Evolutionary conservation across 2,329 filamentous ascomycete genomes (phyloP).

Genomic region (Curvularia sp.): DNA sequence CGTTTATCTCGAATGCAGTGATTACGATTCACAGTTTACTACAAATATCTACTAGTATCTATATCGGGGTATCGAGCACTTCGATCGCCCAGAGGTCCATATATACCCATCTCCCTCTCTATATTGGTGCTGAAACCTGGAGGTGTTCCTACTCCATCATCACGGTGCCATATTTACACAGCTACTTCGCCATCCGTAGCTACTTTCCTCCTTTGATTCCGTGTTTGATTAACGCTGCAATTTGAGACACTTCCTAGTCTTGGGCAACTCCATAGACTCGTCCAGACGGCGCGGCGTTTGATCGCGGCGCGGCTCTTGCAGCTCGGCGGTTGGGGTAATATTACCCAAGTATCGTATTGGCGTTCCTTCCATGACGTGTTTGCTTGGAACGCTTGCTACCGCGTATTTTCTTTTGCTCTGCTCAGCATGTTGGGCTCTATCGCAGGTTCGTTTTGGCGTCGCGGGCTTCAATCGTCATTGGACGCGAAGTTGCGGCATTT

Average conservation of each 20-base stretch:
- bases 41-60: conserved; percentile 2
- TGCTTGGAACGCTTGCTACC: background rate
- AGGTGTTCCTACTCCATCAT: background rate
- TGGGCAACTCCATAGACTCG: background rate
- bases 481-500: conserved; percentile 33
- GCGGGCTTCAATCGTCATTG: conserved; percentile 12
- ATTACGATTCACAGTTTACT: background rate
- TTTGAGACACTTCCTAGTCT: background rate
- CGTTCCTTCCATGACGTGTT: background rate
- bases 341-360: background rate
- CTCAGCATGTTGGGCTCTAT: background rate
- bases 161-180: conserved; percentile 5
- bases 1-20: background rate
- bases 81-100: conserved; percentile 21
- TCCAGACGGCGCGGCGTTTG: background rate
- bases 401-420: background rate
- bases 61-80: conserved; percentile 24
- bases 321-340: background rate
- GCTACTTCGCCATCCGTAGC: background rate
- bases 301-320: background rate
- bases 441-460: background rate
- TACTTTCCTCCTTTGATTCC: background rate
- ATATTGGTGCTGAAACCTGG: background rate
- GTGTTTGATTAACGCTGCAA: background rate
- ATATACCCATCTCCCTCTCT: background rate